Percentiles rank a stretch among this genome's conserved stretches.
phyloP scores from a whole-genome alignment of 176 grass and related monocot species.

The Tillandsia fasciculata region DNA sequence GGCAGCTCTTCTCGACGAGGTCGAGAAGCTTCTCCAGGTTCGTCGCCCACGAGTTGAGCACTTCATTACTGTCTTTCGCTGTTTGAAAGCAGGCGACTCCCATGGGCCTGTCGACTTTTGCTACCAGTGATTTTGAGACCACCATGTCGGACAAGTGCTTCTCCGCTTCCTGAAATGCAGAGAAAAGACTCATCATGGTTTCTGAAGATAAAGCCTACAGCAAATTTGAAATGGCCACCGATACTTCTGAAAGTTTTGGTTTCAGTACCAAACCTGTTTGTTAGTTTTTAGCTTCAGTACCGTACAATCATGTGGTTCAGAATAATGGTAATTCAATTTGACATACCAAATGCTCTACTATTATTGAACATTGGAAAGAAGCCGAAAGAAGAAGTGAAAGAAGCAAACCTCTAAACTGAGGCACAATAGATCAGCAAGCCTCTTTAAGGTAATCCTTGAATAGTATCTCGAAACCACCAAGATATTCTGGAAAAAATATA shows the following conservation, averaged over 20 bases:
- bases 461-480: slow-evolving; percentile 95
- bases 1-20: slow-evolving; percentile 88
- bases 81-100: slow-evolving; percentile 61
- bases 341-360: too few relatives aligned
- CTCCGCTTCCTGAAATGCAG: slow-evolving; percentile 53
- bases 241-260: too few relatives aligned
- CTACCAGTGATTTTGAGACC: slow-evolving; percentile 68
- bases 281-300: too few relatives aligned
- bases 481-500: slow-evolving; percentile 61
- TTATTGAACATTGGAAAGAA: background rate
- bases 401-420: slow-evolving; percentile 60
- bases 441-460: slow-evolving; percentile 87
- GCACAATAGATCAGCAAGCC: slow-evolving; percentile 75
- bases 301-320: too few relatives aligned
- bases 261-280: too few relatives aligned
- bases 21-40: slow-evolving; percentile 95
- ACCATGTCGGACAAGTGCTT: slow-evolving; percentile 98
- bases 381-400: background rate
- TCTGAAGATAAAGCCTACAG: background rate
- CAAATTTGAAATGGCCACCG: too few relatives aligned
- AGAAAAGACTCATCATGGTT: background rate
- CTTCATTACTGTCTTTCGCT: slow-evolving; percentile 51
- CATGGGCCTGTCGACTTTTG: slow-evolving; percentile 81
- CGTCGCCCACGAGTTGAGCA: slow-evolving; percentile 65
- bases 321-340: too few relatives aligned